Base-by-base conservation (phyloP, 1,139 yeast genomes). In the Wickerhamomyces sp. region DNA sequence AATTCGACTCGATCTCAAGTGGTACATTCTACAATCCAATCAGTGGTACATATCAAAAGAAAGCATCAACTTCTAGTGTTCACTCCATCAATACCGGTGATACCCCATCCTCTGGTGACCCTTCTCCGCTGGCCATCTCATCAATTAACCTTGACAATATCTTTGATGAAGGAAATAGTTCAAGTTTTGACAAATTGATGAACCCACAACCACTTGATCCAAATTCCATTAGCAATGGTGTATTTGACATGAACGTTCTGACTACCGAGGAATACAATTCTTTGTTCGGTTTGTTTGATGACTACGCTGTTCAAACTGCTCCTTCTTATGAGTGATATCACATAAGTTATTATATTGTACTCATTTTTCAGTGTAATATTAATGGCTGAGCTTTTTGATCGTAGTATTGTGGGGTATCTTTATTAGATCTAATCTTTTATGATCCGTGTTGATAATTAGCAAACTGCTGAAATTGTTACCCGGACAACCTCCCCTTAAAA, bases 221-320 rank as follows among this genome's bases (percentile, higher is more conserved):
- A 16, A 37, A 23, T 11, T n/a, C 23, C 14, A 15, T 12, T 12
- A 14, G 6, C 2, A 23, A n/a, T 16, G 29, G 17, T 12, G 5
- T 28, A 4, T 31, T 25, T 28, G 42, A 35, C 15, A 19, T 43
- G 4, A 35, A 18, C 11, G 9, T 37, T 4, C 27, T 47, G n/a
- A 35, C 51, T 2, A 36, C 40, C 23, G 53, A 49, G 18, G 54
- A 51, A 20, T 49, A 44, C 26, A 44, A 47, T 10, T 40, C 45
- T 27, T 23, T 51, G 14, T 49, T 42, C 27, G 49, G 47, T 6
- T 20, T 51, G n/a, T 49, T 51, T 38, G 54, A 51, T 22, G 52
- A 48, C 26, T 48, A 42, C 26, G 42, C 30, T 17, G 16, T 26
- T 29, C 11, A 38, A 31, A 4, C 22, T 20, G 32, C 14, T 31